Evolutionary conservation across 768 basidiomycete species (phyloP).

Genomic region (Myochromella boudieri): DNA sequence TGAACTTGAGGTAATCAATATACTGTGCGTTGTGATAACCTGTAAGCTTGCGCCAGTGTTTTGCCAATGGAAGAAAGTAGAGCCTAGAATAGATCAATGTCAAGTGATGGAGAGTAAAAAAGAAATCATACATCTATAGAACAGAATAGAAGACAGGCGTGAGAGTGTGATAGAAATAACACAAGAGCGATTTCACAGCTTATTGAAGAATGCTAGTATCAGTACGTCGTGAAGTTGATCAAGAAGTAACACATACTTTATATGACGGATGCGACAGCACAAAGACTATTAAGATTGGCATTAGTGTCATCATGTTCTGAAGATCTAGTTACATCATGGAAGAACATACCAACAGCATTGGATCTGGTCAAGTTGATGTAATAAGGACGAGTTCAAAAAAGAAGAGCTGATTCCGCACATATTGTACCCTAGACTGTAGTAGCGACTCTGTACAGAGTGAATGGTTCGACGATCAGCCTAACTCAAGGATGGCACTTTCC

Average conservation of each 20-base stretch:
- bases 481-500: not conserved
- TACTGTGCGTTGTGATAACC: constrained; percentile 34
- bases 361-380: too few relatives aligned
- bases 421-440: constrained; percentile 32
- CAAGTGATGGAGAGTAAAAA: too few relatives aligned
- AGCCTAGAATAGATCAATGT: constrained; percentile 21
- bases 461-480: not conserved
- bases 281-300: constrained; percentile 21
- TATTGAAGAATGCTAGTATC: too few relatives aligned
- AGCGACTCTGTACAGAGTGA: constrained; percentile 27
- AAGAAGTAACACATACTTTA: constrained; percentile 19
- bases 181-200: too few relatives aligned
- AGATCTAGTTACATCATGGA: too few relatives aligned
- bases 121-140: too few relatives aligned
- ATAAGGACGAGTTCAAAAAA: too few relatives aligned
- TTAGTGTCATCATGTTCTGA: too few relatives aligned
- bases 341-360: constrained; percentile 22
- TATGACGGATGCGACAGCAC: constrained; percentile 23
- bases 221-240: not conserved
- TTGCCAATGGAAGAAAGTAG: constrained; percentile 35
- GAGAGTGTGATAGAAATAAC: too few relatives aligned
- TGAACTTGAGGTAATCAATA: too few relatives aligned
- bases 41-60: constrained; percentile 33
- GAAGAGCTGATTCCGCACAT: constrained; percentile 19
- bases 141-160: too few relatives aligned